Percentiles rank a stretch among this genome's conserved stretches.
Evolutionary conservation across 257 asterid species (phyloP).

Genomic region (Nicotiana paniculata): DNA sequence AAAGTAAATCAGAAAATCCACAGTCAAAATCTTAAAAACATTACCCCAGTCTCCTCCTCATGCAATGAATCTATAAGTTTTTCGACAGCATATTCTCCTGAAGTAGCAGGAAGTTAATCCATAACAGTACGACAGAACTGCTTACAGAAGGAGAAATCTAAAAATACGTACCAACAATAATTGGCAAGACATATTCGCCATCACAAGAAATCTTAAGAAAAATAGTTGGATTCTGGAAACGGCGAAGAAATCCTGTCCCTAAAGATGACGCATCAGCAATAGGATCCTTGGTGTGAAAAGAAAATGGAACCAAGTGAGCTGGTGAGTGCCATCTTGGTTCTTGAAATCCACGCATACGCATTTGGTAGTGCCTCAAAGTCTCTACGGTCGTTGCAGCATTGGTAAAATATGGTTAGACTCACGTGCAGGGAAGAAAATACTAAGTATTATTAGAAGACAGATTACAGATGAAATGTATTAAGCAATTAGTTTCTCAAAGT

Average conservation of each 20-base stretch:
- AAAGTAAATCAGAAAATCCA: not conserved
- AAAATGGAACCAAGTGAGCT: constrained; percentile 17
- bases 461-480: not conserved
- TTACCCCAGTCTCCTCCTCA: constrained; percentile 33
- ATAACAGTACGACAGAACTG: not conserved
- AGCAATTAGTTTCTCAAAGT: not conserved
- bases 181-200: constrained; percentile 33
- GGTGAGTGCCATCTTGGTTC: constrained; percentile 26
- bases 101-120: not conserved
- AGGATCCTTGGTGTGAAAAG: constrained; percentile 18
- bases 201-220: constrained; percentile 41
- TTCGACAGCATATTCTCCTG: constrained; percentile 32
- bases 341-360: constrained; percentile 28
- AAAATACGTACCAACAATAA: constrained; percentile 28
- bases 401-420: not conserved
- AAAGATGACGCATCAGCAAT: constrained; percentile 20
- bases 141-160: not conserved
- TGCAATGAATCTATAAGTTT: constrained; percentile 25
- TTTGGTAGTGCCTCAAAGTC: constrained; percentile 25
- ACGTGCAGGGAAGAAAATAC: not conserved
- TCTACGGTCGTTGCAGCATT: constrained; percentile 20
- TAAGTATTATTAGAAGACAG: not conserved
- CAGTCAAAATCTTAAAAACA: not conserved
- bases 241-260: constrained; percentile 30
- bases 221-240: constrained; percentile 31